Conservation (phyloP, 768 basidiomycete species). For the Pulveroboletus sp. region DNA sequence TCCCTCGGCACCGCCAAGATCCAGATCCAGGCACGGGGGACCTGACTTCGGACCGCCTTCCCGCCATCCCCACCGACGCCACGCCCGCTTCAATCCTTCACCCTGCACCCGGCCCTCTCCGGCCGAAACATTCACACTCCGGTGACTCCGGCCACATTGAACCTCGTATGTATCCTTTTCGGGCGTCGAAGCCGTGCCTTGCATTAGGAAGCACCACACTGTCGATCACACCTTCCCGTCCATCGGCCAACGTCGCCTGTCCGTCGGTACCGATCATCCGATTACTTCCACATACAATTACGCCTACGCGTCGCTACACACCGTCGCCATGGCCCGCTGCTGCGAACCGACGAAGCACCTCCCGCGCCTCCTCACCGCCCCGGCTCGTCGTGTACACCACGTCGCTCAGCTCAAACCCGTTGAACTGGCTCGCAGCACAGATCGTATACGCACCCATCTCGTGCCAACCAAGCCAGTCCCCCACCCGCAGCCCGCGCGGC, state of each 20-base stretch:
- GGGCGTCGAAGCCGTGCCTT: conserved; percentile 26
- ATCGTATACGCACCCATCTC: conserved; percentile 99
- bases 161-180: conserved; percentile 14
- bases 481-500: conserved; percentile 73
- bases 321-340: conserved; percentile 39
- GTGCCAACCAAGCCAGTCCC: conserved; percentile 97
- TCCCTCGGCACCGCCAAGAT: conserved; percentile 49
- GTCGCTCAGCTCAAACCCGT: conserved; percentile 80
- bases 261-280: conserved; percentile 10
- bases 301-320: conserved; percentile 4
- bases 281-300: conserved; percentile 11
- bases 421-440: conserved; percentile 95
- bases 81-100: conserved; percentile 16
- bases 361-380: conserved; percentile 50
- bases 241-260: conserved; percentile 10
- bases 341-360: conserved; percentile 49
- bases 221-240: conserved; percentile 25
- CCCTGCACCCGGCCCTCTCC: not conserved
- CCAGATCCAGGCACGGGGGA: conserved; percentile 33
- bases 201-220: conserved; percentile 23
- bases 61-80: conserved; percentile 20
- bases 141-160: no score
- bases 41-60: conserved; percentile 21
- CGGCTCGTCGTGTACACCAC: conserved; percentile 78
- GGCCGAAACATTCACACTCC: not conserved